Conservation (phyloP, 2,329 filamentous ascomycete species). For the Cadophora gregata region DNA sequence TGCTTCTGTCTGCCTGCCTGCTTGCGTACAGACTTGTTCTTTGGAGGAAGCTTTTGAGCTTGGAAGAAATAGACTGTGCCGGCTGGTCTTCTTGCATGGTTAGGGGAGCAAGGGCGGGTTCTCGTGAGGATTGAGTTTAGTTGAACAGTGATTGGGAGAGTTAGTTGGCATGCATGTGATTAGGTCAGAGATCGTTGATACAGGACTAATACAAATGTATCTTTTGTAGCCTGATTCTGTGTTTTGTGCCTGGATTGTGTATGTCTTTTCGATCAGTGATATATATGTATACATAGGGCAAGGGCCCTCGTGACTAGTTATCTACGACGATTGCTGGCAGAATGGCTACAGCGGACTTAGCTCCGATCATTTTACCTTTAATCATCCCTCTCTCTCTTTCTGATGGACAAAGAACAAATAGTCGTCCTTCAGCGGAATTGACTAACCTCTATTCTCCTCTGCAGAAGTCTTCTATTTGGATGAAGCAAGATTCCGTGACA, state of each 20-base stretch:
- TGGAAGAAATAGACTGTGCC: not conserved
- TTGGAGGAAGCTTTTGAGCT: not conserved
- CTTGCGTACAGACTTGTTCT: not conserved
- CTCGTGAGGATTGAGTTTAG: not conserved
- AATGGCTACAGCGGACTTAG: too few relatives aligned
- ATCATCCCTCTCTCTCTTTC: too few relatives aligned
- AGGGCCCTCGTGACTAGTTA: too few relatives aligned
- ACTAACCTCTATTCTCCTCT: too few relatives aligned
- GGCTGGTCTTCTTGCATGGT: constrained; percentile 8
- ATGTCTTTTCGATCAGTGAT: not conserved
- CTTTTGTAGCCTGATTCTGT: not conserved
- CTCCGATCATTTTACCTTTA: too few relatives aligned
- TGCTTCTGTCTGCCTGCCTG: not conserved
- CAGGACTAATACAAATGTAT: constrained; percentile 11
- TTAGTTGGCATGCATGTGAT: constrained; percentile 7
- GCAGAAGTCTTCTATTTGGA: too few relatives aligned
- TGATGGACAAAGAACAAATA: too few relatives aligned
- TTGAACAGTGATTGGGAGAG: not conserved
- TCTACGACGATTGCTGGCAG: too few relatives aligned
- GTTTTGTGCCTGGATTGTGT: not conserved
- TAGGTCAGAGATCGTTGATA: not conserved
- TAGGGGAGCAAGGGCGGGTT: not conserved
- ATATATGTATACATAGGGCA: not conserved
- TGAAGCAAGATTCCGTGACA: too few relatives aligned
- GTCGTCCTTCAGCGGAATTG: too few relatives aligned